Percentiles rank a stretch among this genome's conserved stretches.
phyloP scores from a whole-genome alignment of 1,284 basidiomycete genomes.

The Ganoderma lingzhi region DNA sequence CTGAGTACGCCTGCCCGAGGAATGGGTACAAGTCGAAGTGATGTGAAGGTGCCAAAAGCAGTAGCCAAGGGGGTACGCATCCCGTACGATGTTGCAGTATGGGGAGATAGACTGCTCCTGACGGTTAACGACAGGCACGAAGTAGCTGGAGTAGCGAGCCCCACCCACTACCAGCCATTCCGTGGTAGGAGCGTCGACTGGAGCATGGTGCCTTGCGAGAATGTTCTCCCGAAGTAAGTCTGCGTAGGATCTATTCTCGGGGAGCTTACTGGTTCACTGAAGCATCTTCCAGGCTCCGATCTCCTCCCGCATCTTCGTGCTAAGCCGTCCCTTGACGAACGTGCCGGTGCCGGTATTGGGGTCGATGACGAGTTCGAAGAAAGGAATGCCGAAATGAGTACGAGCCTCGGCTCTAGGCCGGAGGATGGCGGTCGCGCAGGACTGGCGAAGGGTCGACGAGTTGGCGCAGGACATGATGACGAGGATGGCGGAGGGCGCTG shows the following conservation, averaged over 20 bases:
- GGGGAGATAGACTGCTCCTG: too few species aligned
- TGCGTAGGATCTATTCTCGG: not conserved
- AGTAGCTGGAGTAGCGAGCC: constrained; percentile 5
- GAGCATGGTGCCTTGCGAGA: constrained; percentile 16
- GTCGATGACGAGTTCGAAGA: not conserved
- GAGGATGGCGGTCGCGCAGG: not conserved
- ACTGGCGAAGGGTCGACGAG: not conserved
- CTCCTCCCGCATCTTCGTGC: not conserved
- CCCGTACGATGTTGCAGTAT: too few species aligned
- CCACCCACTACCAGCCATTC: not conserved
- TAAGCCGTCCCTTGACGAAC: not conserved
- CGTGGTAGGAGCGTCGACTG: not conserved
- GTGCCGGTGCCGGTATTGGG: not conserved
- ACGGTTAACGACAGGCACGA: not conserved
- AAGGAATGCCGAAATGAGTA: not conserved
- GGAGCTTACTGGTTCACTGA: not conserved
- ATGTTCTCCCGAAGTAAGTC: constrained; percentile 13
- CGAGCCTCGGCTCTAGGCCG: not conserved
- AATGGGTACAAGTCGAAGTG: too few species aligned
- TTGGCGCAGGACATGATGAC: not conserved
- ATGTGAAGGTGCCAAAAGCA: too few species aligned
- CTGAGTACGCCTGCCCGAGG: too few species aligned
- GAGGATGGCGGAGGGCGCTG: too few species aligned
- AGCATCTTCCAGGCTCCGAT: constrained; percentile 4
- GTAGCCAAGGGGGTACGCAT: too few species aligned